These are phyloP conservation scores for Leucosporidium yakuticum DNA, from an alignment of 768 basidiomycete species.

Conservation along the genomic window DNA sequence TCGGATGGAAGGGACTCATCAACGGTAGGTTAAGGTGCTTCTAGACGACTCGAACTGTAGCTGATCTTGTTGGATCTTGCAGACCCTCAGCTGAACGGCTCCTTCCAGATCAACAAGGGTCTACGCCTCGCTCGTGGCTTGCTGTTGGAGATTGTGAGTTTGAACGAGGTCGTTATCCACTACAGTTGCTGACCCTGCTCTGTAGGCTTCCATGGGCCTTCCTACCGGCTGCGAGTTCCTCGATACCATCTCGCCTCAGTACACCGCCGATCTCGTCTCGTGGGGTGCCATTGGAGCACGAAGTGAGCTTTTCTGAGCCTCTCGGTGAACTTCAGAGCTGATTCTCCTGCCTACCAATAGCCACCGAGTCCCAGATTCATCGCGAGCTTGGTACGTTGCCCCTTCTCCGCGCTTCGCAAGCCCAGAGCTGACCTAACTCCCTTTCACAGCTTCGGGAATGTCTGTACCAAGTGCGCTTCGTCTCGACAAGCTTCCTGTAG, in stretches of 20 bases:
- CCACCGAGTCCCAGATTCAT: constrained; percentile 86
- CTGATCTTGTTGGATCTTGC: neutral
- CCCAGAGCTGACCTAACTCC: neutral
- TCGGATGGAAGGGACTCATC: constrained; percentile 98
- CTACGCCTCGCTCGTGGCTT: constrained; percentile 79
- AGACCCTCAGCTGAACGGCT: constrained; percentile 81
- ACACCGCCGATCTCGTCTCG: constrained; percentile 83
- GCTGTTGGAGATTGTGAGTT: constrained; percentile 64
- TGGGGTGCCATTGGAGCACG: constrained; percentile 86
- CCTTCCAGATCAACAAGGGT: constrained; percentile 93
- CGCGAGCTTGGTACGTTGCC: constrained; percentile 58
- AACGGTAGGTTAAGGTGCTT: constrained; percentile 52
- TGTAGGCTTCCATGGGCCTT: constrained; percentile 56
- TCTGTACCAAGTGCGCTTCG: constrained; percentile 21
- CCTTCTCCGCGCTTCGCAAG: neutral
- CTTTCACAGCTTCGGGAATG: constrained; percentile 32
- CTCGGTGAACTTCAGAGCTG: neutral
- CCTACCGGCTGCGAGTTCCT: constrained; percentile 97
- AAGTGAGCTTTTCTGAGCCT: constrained; percentile 27
- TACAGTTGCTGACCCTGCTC: too few species aligned
- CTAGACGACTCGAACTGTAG: too few species aligned
- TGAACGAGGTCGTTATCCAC: constrained; percentile 47
- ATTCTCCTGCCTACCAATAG: neutral
- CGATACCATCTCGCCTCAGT: constrained; percentile 58
- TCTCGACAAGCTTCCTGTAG: neutral